Evolutionary conservation across 768 basidiomycete genomes (phyloP).

Genomic region (Solioccasus polychromus): DNA sequence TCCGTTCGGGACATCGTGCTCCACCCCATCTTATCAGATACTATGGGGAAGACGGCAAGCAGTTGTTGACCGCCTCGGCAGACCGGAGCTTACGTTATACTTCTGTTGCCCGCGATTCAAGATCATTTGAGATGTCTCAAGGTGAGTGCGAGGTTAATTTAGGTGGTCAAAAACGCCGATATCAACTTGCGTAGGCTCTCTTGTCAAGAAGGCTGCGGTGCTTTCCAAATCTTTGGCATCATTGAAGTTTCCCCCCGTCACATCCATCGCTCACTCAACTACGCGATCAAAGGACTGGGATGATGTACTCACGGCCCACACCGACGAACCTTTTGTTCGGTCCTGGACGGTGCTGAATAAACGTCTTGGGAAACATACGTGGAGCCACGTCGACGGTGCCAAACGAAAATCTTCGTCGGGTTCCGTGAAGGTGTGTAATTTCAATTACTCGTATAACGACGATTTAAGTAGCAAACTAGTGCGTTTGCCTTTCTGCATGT

Average conservation of each 20-base stretch:
- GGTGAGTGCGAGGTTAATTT: slow-evolving; percentile 42
- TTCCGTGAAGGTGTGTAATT: slow-evolving; percentile 60
- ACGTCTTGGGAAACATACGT: slow-evolving; percentile 70
- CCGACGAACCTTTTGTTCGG: slow-evolving; percentile 76
- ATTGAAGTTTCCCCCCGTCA: slow-evolving; percentile 82
- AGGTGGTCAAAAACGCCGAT: slow-evolving; percentile 1
- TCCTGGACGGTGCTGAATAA: slow-evolving; percentile 89
- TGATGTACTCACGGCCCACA: slow-evolving; percentile 88
- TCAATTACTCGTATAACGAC: not conserved
- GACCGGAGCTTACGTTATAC: slow-evolving; percentile 90
- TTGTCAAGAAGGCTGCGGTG: slow-evolving; percentile 75
- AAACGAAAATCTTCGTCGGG: slow-evolving; percentile 54
- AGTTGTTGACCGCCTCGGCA: slow-evolving; percentile 81
- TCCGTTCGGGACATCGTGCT: slow-evolving; percentile 85
- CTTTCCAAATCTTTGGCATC: slow-evolving; percentile 77
- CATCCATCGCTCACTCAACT: slow-evolving; percentile 73
- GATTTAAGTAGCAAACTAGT: slow-evolving; percentile 36
- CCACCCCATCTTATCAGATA: slow-evolving; percentile 92
- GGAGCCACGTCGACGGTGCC: slow-evolving; percentile 51
- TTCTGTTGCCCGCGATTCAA: slow-evolving; percentile 90
- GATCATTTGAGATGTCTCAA: slow-evolving; percentile 94
- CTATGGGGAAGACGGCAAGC: slow-evolving; percentile 97
- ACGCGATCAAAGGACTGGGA: slow-evolving; percentile 95
- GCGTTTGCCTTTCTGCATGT: slow-evolving; percentile 88
- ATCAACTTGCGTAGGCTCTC: slow-evolving; percentile 56